Percentiles rank a stretch among this genome's conserved stretches.
phyloP scores from a whole-genome alignment of 1,139 yeast species.

The Geotrichum histeridarum region DNA sequence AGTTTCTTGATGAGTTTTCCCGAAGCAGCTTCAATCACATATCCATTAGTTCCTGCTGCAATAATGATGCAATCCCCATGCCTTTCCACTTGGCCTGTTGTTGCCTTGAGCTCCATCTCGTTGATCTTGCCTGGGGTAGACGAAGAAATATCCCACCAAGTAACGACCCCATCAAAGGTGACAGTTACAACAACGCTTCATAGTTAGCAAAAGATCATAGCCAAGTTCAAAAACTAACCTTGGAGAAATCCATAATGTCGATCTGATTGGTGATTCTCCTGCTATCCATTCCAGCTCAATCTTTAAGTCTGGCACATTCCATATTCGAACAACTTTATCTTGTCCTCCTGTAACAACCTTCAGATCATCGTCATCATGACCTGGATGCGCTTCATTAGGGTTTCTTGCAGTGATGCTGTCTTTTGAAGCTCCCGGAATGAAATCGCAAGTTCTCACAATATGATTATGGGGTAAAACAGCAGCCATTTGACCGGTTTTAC shows the following conservation, averaged over 20 bases:
- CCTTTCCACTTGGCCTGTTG: conserved; percentile 33
- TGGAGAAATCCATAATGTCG: conserved; percentile 24
- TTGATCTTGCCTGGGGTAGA: conserved; percentile 19
- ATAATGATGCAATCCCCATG: conserved; percentile 19
- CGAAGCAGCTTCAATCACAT: conserved; percentile 26
- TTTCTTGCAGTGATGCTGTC: background rate
- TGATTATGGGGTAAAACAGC: conserved; percentile 33
- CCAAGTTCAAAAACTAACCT: conserved; percentile 2
- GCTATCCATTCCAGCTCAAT: conserved; percentile 25
- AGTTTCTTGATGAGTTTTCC: conserved; percentile 27
- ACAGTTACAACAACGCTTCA: conserved; percentile 26
- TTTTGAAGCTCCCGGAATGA: conserved; percentile 20
- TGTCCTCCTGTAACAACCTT: conserved; percentile 30
- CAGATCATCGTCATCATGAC: background rate
- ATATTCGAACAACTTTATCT: conserved; percentile 28
- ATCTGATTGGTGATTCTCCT: conserved; percentile 18
- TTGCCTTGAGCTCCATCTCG: conserved; percentile 25
- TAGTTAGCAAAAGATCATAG: background rate
- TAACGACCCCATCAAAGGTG: conserved; percentile 30
- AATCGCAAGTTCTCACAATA: conserved; percentile 35
- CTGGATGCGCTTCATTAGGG: background rate
- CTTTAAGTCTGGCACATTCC: conserved; percentile 22
- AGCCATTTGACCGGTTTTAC: conserved; percentile 30
- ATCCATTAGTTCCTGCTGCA: conserved; percentile 28
- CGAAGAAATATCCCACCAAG: conserved; percentile 34